Conservation (phyloP, 2,329 filamentous ascomycete species). For the Monilinia fructigena region DNA sequence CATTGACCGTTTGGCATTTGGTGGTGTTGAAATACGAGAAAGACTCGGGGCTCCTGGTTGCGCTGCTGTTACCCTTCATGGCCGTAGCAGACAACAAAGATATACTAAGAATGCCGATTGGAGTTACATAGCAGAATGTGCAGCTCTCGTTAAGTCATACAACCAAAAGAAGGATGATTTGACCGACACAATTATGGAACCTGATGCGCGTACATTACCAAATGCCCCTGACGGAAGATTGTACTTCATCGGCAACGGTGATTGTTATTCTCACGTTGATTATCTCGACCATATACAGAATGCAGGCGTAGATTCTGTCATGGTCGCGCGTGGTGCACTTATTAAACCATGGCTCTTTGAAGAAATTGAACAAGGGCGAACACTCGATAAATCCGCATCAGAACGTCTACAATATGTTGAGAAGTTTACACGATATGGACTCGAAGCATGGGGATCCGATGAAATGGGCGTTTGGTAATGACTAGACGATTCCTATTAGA, state of each 20-base stretch:
- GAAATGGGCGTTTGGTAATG: conserved; percentile 91
- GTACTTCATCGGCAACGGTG: conserved; percentile 94
- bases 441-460: conserved; percentile 94
- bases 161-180: conserved; percentile 65
- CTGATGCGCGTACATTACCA: conserved; percentile 71
- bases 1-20: conserved; percentile 79
- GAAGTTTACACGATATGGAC: conserved; percentile 84
- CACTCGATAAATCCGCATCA: conserved; percentile 88
- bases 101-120: conserved; percentile 94
- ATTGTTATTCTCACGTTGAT: conserved; percentile 90
- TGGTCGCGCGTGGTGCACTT: conserved; percentile 93
- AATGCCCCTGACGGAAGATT: conserved; percentile 65
- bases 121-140: conserved; percentile 89
- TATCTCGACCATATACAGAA: conserved; percentile 77
- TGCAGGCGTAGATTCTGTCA: conserved; percentile 83
- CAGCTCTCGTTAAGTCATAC: conserved; percentile 77
- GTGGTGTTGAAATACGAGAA: conserved; percentile 68
- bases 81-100: conserved; percentile 87
- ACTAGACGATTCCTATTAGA: conserved; percentile 91
- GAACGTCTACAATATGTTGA: conserved; percentile 85
- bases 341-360: conserved; percentile 99
- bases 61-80: conserved; percentile 93
- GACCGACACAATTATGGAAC: conserved; percentile 74
- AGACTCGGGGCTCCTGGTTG: conserved; percentile 75
- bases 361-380: conserved; percentile 87